A percentile compares a stretch with the other conserved stretches of the same genome.
These are phyloP conservation scores for Phytophthora sp. DNA, from an alignment of 352 stramenopile genomes.

Conservation along the genomic window DNA sequence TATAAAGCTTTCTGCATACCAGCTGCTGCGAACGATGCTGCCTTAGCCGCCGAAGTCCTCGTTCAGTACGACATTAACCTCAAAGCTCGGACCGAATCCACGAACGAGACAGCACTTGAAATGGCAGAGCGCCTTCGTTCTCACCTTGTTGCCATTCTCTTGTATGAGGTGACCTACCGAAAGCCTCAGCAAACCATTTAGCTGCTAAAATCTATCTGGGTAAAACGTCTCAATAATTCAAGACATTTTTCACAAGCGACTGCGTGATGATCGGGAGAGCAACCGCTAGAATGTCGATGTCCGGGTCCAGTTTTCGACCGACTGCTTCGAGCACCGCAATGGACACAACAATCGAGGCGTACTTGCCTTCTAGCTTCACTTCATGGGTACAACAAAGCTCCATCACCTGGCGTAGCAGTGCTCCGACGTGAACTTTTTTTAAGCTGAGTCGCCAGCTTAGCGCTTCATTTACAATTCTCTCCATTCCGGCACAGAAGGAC, in stretches of 20 bases:
- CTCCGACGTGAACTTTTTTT: slow-evolving; percentile 78
- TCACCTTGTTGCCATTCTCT: slow-evolving; percentile 73
- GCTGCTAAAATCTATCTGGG: slow-evolving; percentile 2
- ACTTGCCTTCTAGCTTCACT: slow-evolving; percentile 94
- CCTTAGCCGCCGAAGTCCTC: slow-evolving; percentile 71
- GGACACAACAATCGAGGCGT: slow-evolving; percentile 94
- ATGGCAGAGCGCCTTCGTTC: slow-evolving; percentile 77
- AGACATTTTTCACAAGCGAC: slow-evolving; percentile 87
- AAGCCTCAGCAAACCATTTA: slow-evolving; percentile 16
- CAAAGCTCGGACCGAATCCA: slow-evolving; percentile 65
- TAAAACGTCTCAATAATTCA: slow-evolving; percentile 22
- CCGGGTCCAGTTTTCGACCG: slow-evolving; percentile 88
- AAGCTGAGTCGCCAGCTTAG: slow-evolving; percentile 68
- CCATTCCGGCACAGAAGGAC: slow-evolving; percentile 77
- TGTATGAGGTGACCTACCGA: slow-evolving; percentile 77
- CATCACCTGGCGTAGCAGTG: slow-evolving; percentile 76
- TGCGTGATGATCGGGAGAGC: slow-evolving; percentile 94
- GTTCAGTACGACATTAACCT: slow-evolving; percentile 66
- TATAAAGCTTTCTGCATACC: slow-evolving; percentile 6
- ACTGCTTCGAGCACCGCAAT: slow-evolving; percentile 95
- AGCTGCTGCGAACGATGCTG: slow-evolving; percentile 74
- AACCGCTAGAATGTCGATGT: slow-evolving; percentile 89
- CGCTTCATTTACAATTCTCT: slow-evolving; percentile 73
- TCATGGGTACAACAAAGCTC: slow-evolving; percentile 93
- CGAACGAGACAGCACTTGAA: slow-evolving; percentile 79